phyloP scores from a whole-genome alignment of 371 early-diverging fungal genomes.

The Fennellomyces sp. region DNA sequence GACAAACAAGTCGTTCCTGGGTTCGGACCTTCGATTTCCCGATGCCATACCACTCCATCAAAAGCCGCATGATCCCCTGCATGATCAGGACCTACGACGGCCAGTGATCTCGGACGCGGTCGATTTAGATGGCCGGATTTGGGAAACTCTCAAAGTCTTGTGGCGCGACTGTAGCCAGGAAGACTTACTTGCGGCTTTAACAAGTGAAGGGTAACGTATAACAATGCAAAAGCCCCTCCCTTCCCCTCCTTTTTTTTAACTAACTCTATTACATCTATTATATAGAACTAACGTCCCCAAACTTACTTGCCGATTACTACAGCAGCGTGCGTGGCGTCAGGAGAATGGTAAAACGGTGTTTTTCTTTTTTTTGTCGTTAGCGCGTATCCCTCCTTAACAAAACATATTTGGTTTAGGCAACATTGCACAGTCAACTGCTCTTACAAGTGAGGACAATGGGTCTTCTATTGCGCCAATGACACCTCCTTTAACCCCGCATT shows the following conservation, averaged over 20 bases:
- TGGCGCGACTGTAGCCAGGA: constrained; percentile 30
- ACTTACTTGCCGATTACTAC: constrained; percentile 41
- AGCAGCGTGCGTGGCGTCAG: constrained; percentile 30
- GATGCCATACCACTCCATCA: constrained; percentile 11
- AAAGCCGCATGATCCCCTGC: constrained; percentile 18
- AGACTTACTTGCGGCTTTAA: constrained; percentile 21
- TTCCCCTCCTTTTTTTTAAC: constrained; percentile 1
- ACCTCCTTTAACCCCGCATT: constrained; percentile 29
- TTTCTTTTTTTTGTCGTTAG: neutral
- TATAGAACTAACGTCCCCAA: constrained; percentile 41
- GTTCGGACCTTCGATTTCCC: constrained; percentile 33
- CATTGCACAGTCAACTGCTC: neutral
- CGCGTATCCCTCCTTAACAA: neutral
- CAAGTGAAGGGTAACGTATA: constrained; percentile 28
- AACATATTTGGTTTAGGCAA: neutral
- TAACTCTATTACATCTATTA: neutral
- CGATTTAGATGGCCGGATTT: constrained; percentile 40
- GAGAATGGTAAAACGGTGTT: constrained; percentile 9
- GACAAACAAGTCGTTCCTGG: constrained; percentile 38
- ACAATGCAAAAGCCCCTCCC: neutral
- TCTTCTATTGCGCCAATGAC: constrained; percentile 30
- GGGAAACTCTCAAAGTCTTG: constrained; percentile 39
- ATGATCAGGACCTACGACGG: constrained; percentile 22
- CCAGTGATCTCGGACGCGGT: constrained; percentile 22
- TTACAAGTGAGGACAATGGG: constrained; percentile 9